Evolutionary conservation across 192 early-diverging fungal genomes (phyloP).

Genomic region (Allomyces macrogynus): DNA sequence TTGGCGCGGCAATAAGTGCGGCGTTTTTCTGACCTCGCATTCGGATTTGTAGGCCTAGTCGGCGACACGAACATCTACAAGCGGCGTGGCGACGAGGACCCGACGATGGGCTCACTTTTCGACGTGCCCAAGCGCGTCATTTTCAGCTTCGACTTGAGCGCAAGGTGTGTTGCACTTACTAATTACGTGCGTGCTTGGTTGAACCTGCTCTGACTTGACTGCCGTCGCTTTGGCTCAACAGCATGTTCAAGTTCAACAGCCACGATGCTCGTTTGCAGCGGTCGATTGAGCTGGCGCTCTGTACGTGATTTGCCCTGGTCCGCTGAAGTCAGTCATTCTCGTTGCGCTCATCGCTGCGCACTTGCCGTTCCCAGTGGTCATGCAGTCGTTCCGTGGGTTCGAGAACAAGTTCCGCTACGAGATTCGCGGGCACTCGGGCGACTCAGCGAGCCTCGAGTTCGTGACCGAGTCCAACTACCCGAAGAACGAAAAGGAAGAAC

Average conservation of each 20-base stretch:
- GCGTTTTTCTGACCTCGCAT: not conserved
- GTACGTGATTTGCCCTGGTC: constrained; percentile 8
- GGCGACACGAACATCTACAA: constrained; percentile 63
- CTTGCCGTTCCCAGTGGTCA: constrained; percentile 21
- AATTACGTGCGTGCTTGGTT: constrained; percentile 7
- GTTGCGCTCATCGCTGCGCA: too few species aligned
- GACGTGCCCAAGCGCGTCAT: constrained; percentile 53
- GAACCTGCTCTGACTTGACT: not conserved
- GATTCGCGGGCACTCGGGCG: constrained; percentile 58
- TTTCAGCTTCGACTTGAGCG: constrained; percentile 62
- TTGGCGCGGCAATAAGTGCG: not conserved
- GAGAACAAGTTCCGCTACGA: constrained; percentile 61
- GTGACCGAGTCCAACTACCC: constrained; percentile 48
- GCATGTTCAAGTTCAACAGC: constrained; percentile 43
- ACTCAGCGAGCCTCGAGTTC: constrained; percentile 50
- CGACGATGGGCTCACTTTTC: constrained; percentile 42
- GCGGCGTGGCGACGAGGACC: constrained; percentile 52
- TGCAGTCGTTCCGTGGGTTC: constrained; percentile 52
- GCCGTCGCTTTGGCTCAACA: constrained; percentile 3
- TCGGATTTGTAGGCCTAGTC: constrained; percentile 43
- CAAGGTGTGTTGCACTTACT: constrained; percentile 14
- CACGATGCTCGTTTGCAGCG: constrained; percentile 38
- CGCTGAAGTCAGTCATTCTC: not conserved
- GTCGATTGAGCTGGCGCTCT: constrained; percentile 37
- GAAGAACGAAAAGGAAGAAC: constrained; percentile 52